These are phyloP conservation scores for Penicillium atrosanguineum DNA, from an alignment of 495 filamentous ascomycete genomes.

Conservation along the genomic window DNA sequence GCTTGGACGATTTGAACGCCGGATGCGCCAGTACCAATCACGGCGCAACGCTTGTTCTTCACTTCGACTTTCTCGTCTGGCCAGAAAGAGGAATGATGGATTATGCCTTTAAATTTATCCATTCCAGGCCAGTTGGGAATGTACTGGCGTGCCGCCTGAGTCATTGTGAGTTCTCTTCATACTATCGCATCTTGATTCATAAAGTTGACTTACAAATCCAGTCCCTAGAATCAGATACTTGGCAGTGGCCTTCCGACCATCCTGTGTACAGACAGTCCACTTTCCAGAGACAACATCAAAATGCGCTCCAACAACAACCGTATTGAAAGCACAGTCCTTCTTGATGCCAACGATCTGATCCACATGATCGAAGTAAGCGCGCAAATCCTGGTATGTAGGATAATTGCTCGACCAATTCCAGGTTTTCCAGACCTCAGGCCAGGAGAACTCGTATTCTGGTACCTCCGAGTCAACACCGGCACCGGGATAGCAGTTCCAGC, in stretches of 20 bases:
- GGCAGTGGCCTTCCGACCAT: constrained; percentile 42
- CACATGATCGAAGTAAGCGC: constrained; percentile 55
- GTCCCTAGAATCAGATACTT: constrained; percentile 49
- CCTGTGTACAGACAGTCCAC: constrained; percentile 48
- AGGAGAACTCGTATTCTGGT: constrained; percentile 51
- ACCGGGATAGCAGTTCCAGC: constrained; percentile 51
- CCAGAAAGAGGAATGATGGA: constrained; percentile 61
- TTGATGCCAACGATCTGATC: constrained; percentile 47
- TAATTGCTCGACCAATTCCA: constrained; percentile 55
- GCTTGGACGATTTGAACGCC: constrained; percentile 58
- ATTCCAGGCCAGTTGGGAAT: constrained; percentile 52
- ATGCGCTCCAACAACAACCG: constrained; percentile 41
- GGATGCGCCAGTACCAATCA: constrained; percentile 61
- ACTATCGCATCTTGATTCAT: neutral
- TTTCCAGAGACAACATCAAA: constrained; percentile 38
- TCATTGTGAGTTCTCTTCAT: neutral
- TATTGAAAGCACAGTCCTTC: constrained; percentile 52
- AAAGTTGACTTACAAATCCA: constrained; percentile 18
- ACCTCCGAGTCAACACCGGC: constrained; percentile 49
- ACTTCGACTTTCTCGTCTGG: constrained; percentile 49
- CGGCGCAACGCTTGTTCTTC: constrained; percentile 45
- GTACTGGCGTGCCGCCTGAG: constrained; percentile 25
- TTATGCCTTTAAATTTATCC: constrained; percentile 49
- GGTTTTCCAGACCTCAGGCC: constrained; percentile 49
- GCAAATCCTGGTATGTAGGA: constrained; percentile 48